Percentiles rank a stretch among this genome's conserved stretches.
These are phyloP conservation scores for Cladophialophora chaetospira DNA, from an alignment of 2,329 filamentous ascomycete species.

Conservation along the genomic window DNA sequence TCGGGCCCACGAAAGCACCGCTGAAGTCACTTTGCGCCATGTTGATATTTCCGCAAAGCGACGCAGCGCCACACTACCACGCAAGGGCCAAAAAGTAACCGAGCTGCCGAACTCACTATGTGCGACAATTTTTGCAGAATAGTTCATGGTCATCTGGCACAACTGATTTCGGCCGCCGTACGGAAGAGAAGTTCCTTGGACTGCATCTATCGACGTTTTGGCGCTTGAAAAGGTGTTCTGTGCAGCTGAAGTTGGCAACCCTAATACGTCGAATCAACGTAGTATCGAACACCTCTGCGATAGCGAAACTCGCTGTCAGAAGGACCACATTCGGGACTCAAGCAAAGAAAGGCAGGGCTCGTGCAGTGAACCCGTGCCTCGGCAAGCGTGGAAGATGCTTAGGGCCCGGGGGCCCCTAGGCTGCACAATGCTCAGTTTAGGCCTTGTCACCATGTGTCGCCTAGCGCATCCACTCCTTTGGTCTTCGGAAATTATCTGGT, in stretches of 20 bases:
- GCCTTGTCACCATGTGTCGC: conserved; percentile 18
- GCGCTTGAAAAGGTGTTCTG: no score
- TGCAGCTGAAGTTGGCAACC: no score
- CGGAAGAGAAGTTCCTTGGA: no score
- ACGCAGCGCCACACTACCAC: background rate
- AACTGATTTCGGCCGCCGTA: no score
- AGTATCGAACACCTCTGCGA: background rate
- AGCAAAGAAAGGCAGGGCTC: background rate
- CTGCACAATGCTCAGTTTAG: conserved; percentile 4
- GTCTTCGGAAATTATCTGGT: conserved; percentile 29
- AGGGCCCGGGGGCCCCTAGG: conserved; percentile 9
- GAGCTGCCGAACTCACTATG: no score
- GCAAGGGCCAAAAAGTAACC: no score
- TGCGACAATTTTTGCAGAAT: background rate
- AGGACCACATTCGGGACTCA: no score
- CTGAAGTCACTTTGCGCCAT: conserved; percentile 7
- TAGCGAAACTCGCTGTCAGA: background rate
- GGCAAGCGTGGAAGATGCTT: conserved; percentile 5
- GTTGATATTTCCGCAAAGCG: background rate
- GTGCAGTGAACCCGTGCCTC: background rate
- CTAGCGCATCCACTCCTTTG: conserved; percentile 14
- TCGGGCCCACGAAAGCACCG: background rate
- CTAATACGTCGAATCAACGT: no score
- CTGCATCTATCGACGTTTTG: no score
- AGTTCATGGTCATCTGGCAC: no score